Evolutionary conservation across 805 yeast species (phyloP), one percentile per base, ranked within the genome.

Genomic region (Sporopachydermia lactativora): DNA sequence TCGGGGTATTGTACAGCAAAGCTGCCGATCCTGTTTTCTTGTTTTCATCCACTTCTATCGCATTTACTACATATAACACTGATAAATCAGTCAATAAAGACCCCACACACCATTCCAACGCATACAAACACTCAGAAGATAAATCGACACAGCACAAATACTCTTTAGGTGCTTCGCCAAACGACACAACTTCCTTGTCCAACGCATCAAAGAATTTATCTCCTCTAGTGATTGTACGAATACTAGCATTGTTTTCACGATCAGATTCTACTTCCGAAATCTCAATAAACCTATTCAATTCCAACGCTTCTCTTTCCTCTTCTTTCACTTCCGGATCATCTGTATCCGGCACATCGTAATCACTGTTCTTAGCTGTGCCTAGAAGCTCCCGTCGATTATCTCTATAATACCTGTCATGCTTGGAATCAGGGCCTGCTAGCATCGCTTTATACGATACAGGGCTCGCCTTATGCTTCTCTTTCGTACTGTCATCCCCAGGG

Each of bases 41-140:
- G 6, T 48, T 46, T 5, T 51, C 57, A 11, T 53, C 58, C 34
- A 57, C 61, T 19, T 60, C 64, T 36, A 57, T 49, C 2, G 62
- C 61, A 43, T 58, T 55, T 3, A 84, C 74, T 15, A 84, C 72
- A 54, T 81, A 83, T 41, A 86, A 59, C 1, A 86, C 84, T 41
- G 85, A 81, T 0, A 92, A 92, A 52, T 83, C 86, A 16, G 77
- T 80, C 38, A 86, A 65, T 1, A 85, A 79, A 0, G 94, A 73
- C 2, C 96, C 96, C 49, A 88, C 66, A 36, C 86, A 73, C 81
- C 95, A 86, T 51, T 84, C 92, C 16, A 88, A 64, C 0, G 96
- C 92, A 57, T 81, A 81, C 34, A 69, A 66, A 2, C 94, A 78
- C 54, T 85, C 96, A 0, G 84, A 81, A 3, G 89, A 76, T 46